Conservation (phyloP, 805 yeast species). For the Barnettozyma sucrosica region DNA sequence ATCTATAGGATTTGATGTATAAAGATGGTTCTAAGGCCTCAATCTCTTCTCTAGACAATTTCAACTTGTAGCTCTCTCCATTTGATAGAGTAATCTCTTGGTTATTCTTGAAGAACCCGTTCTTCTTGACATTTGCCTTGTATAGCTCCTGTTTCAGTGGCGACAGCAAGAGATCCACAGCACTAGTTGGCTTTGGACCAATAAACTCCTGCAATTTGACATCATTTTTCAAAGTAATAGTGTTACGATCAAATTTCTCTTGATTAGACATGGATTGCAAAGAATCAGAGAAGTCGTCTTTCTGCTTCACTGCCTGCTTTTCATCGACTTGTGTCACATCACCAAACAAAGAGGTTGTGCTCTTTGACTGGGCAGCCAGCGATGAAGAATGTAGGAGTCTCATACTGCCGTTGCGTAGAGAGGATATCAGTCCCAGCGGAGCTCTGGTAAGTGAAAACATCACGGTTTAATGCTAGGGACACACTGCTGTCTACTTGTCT, state of each 20-base stretch:
- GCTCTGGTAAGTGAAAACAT: slow-evolving; percentile 5
- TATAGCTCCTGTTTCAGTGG: slow-evolving; percentile 70
- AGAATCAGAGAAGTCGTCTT: slow-evolving; percentile 21
- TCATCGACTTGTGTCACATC: slow-evolving; percentile 21
- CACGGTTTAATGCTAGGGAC: neutral
- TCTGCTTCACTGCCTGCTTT: slow-evolving; percentile 12
- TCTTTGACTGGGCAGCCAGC: neutral
- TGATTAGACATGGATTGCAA: slow-evolving; percentile 22
- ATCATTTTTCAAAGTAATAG: slow-evolving; percentile 31
- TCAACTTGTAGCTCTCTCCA: slow-evolving; percentile 48
- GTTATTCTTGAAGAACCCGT: slow-evolving; percentile 64
- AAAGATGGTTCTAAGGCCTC: slow-evolving; percentile 83
- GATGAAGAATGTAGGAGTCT: slow-evolving; percentile 3
- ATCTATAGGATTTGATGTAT: slow-evolving; percentile 72
- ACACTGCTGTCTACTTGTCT: neutral
- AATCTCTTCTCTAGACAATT: slow-evolving; percentile 58
- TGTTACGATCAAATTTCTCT: slow-evolving; percentile 18
- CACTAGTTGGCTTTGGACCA: slow-evolving; percentile 44
- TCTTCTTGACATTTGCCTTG: slow-evolving; percentile 47
- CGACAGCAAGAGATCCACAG: slow-evolving; percentile 51
- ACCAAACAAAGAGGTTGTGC: slow-evolving; percentile 20
- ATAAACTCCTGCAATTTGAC: slow-evolving; percentile 41
- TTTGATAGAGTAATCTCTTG: slow-evolving; percentile 38
- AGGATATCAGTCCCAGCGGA: slow-evolving; percentile 5
- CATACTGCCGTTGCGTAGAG: neutral